Conservation (phyloP, 2,329 filamentous ascomycete genomes). For the Sporothrix mexicana region DNA sequence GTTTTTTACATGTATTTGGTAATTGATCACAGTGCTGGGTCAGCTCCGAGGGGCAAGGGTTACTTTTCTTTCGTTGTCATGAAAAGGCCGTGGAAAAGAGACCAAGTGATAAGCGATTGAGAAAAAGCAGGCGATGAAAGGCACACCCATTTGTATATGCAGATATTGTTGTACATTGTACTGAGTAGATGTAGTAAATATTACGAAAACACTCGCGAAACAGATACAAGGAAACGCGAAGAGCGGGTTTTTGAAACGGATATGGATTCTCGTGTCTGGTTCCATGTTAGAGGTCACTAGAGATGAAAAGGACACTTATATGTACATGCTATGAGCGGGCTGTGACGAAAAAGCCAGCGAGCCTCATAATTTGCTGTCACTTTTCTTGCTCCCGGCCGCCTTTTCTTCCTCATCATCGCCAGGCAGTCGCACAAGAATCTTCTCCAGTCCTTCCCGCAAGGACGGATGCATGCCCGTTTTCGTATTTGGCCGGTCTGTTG, state of each 20-base stretch:
- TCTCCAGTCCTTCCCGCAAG: slow-evolving; percentile 65
- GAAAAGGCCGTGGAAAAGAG: background rate
- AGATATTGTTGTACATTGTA: slow-evolving; percentile 22
- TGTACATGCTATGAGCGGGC: background rate
- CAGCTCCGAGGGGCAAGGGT: slow-evolving; percentile 29
- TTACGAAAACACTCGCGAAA: background rate
- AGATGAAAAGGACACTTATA: background rate
- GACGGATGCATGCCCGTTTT: slow-evolving; percentile 64
- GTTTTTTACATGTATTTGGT: slow-evolving; percentile 8
- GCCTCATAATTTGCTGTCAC: slow-evolving; percentile 17
- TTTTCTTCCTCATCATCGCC: slow-evolving; percentile 31
- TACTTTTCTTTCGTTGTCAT: background rate
- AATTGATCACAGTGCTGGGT: slow-evolving; percentile 29
- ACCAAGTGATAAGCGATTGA: background rate
- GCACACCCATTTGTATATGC: slow-evolving; percentile 7
- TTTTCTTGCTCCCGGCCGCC: background rate
- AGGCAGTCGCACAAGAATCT: slow-evolving; percentile 50
- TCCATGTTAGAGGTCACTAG: no score
- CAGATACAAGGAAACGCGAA: background rate
- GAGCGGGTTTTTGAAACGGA: background rate
- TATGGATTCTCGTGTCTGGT: no score
- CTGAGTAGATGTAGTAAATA: slow-evolving; percentile 12
- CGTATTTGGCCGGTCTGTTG: slow-evolving; percentile 68
- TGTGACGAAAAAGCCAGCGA: background rate
- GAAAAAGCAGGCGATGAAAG: background rate